phyloP scores from a whole-genome alignment of 2,329 filamentous ascomycete species.

The Phaeoacremonium minimum region DNA sequence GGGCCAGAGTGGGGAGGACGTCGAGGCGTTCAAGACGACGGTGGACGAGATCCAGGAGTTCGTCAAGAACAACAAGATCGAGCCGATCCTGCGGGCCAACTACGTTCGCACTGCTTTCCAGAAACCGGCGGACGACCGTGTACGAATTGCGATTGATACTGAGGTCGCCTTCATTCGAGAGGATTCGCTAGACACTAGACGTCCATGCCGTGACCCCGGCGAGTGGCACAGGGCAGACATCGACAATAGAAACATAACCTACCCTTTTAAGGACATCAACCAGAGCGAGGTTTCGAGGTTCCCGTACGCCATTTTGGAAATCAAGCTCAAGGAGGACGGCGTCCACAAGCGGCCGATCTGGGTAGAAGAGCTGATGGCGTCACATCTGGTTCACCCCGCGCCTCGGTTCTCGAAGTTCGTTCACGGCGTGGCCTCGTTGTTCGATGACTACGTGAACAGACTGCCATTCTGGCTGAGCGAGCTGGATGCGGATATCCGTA shows the following conservation, averaged over 20 bases:
- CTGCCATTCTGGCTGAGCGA: constrained; percentile 95
- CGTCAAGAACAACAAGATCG: constrained; percentile 70
- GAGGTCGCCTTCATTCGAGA: constrained; percentile 83
- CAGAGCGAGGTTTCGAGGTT: constrained; percentile 90
- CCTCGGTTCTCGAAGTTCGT: constrained; percentile 96
- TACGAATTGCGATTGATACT: constrained; percentile 90
- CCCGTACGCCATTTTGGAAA: constrained; percentile 85
- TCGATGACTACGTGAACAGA: constrained; percentile 93
- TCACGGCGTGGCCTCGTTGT: constrained; percentile 85
- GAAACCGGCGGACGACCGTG: constrained; percentile 84
- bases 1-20: constrained; percentile 60
- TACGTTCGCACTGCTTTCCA: constrained; percentile 95
- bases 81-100: constrained; percentile 85
- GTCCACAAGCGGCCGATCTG: constrained; percentile 71
- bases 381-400: constrained; percentile 84
- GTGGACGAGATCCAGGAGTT: constrained; percentile 77
- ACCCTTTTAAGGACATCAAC: constrained; percentile 81
- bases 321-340: constrained; percentile 73
- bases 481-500: constrained; percentile 88
- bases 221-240: constrained; percentile 93
- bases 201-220: constrained; percentile 83
- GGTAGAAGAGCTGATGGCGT: constrained; percentile 88
- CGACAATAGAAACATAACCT: constrained; percentile 76
- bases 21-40: constrained; percentile 65
- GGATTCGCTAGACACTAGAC: constrained; percentile 70